Evolutionary conservation across 805 yeast species (phyloP), one percentile per base, ranked within the genome.

Genomic region (Candida quercuum): DNA sequence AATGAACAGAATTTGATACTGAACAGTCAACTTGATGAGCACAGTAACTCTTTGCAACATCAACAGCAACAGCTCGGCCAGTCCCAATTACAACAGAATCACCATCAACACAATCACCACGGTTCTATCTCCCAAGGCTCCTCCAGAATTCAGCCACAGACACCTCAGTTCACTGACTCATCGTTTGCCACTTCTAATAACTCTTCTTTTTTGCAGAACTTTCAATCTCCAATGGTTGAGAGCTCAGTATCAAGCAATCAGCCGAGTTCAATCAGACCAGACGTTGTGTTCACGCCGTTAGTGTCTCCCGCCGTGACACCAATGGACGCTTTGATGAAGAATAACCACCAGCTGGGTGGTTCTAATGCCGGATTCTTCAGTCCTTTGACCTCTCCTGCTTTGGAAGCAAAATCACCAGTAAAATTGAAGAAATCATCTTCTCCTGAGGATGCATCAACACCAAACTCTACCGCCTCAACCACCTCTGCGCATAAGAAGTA

Each of bases 291-390:
- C 59, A 84, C 93, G 1, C 93, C 94, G 1, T 65, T 84, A 42
- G 74, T 81, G 2, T 81, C 89, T 2, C 94, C 94, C 0, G 80
- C 84, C 9, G 82, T 78, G 13, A 76, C 87, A 3, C 87, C 87
- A 1, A 49, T 71, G 49, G 86, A 63, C 22, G 40, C 53, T 9
- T 32, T 45, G 38, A 38, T 43, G 15, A 43, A 42, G 19, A 40
- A 37, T 11, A 41, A 39, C 26, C 29, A 26, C 8, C 29, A 26
- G 6, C 6, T 26, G 5, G 29, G 29, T 26, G 42, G 38, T 17
- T 37, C 43, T 12, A 45, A 40, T 11, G 13, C 34, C 11, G 39
- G 42, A 13, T 51, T 63, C 53, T 51, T 59, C 34, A 61, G 68
- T 19, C 78, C 88, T 0, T 63, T 81, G 48, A 76, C 87, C 4